Evolutionary conservation across 768 basidiomycete species (phyloP), one percentile per base, ranked within the genome.

Genomic region (Tylopilus cervinicoccineus): DNA sequence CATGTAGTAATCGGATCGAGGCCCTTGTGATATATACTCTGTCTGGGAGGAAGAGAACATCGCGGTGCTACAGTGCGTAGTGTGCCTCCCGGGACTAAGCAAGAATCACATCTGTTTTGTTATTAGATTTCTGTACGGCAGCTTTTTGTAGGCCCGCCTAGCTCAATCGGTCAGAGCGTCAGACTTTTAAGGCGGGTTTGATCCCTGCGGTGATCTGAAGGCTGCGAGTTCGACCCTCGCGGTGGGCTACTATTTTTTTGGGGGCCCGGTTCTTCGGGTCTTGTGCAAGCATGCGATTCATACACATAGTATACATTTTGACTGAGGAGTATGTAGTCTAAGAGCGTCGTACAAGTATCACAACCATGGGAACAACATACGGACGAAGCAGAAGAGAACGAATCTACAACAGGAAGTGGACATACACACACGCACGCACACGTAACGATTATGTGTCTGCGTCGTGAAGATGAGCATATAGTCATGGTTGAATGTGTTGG

Each of bases 181-280:
- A 77, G 76, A 77, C 76, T 77, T 66, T 66, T 66, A 66, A 51
- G 65, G 63, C 63, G 64, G 65, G 63, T 1, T 2, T 38, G 28
- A 44, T 51, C 40, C 62, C 51, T 42, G 42, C 40, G 3, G 59
- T 50, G 43, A 84, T 84, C 83, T 84, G 80, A 84, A 84, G 83
- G 83, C 79, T 84, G 83, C 83, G 83, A 81, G 83, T 84, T 84
- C 83, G 83, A 84, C 76, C 82, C 83, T 81, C 83, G 83, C 83
- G 82, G 80, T 83, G 82, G 83, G 81, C 82, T 83, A 80, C 17
- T 26, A 19, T 17, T 29, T 38, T 19, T 40, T 38, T 13, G n/a
- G n/a, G n/a, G n/a, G n/a, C n/a, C 17, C 0, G 4, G 10, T 27
- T 23, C n/a, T 31, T 22, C 3, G 12, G 17, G 27, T 19, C n/a